A percentile compares a stretch with the other conserved stretches of the same genome.
Conservation (phyloP, 75 land plant genomes). For the Azolla pinnata region DNA sequence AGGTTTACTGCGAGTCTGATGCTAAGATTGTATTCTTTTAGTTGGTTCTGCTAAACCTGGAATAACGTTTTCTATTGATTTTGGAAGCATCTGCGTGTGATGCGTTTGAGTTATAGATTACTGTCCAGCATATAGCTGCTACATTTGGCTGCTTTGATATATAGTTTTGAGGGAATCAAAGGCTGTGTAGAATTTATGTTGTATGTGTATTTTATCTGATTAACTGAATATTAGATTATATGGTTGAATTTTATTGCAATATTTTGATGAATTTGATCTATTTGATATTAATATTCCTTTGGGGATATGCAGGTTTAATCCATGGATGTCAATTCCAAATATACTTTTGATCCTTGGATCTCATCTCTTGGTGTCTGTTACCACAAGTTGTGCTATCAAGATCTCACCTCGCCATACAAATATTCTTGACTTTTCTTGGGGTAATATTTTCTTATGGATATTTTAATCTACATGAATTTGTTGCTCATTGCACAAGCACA, state of each 20-base stretch:
- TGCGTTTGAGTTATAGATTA: neutral
- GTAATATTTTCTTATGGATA: neutral
- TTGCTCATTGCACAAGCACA: neutral
- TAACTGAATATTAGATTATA: neutral
- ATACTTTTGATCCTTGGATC: slow-evolving; percentile 39
- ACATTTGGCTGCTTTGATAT: neutral
- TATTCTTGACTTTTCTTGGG: neutral
- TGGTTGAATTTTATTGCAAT: neutral
- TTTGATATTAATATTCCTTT: neutral
- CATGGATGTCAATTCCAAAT: slow-evolving; percentile 40
- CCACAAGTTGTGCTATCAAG: slow-evolving; percentile 29
- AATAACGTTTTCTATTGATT: too few species aligned
- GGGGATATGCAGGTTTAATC: slow-evolving; percentile 43
- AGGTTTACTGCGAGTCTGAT: neutral
- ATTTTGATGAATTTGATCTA: neutral
- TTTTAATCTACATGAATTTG: neutral
- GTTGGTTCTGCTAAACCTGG: too few species aligned
- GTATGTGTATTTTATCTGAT: neutral
- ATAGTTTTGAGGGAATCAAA: neutral
- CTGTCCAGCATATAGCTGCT: neutral
- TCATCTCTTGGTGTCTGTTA: slow-evolving; percentile 35
- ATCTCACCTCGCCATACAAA: neutral
- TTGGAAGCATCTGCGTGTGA: too few species aligned
- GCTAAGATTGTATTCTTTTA: too few species aligned
- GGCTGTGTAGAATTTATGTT: neutral